phyloP scores from a whole-genome alignment of 192 early-diverging fungal species.

The Entophlyctis luteolus region DNA sequence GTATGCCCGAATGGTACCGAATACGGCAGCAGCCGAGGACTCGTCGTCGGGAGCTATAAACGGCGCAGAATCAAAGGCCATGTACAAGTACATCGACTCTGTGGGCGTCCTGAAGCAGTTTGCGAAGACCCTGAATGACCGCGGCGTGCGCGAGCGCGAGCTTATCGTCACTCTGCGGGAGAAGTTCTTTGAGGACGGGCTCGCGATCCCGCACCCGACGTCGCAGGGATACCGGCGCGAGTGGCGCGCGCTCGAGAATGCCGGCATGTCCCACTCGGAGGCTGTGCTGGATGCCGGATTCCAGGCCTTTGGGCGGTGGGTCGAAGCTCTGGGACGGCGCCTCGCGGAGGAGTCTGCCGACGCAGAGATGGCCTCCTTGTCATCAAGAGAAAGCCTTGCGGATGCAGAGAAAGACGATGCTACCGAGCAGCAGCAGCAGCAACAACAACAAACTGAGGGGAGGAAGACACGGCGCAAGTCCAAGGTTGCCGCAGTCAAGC shows the following conservation, averaged over 20 bases:
- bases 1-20: neutral
- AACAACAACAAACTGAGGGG: no score
- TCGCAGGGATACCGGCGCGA: no score
- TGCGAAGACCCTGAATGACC: neutral
- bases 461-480: no score
- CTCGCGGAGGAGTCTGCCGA: neutral
- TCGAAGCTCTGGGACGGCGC: neutral
- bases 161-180: neutral
- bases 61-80: neutral
- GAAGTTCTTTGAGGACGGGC: neutral
- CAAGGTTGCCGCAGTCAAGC: no score
- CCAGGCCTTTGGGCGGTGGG: neutral
- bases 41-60: neutral
- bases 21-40: no score
- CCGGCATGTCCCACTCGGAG: neutral
- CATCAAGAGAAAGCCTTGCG: no score
- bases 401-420: no score
- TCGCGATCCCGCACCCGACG: neutral
- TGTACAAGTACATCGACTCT: conserved; percentile 9
- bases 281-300: neutral
- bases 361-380: no score
- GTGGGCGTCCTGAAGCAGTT: conserved; percentile 1
- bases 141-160: conserved; percentile 15
- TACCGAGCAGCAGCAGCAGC: no score
- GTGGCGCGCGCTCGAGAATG: neutral